Base-by-base conservation (phyloP, 306 rosid genomes). In the Rosa rugosa region DNA sequence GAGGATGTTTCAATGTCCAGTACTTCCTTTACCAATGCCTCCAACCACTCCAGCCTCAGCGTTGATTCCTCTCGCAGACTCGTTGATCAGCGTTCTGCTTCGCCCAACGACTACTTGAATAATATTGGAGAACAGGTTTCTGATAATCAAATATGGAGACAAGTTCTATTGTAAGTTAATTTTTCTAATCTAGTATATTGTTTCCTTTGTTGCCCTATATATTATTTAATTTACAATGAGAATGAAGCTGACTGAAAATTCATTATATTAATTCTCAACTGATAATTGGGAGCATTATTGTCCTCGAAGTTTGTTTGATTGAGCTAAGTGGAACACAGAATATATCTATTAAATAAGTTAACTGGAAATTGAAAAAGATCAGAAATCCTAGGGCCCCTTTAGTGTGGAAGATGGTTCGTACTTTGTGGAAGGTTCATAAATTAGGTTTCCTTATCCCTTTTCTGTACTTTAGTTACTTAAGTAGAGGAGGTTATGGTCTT, bases 141-240 rank as follows among this genome's bases (percentile, higher is more conserved):
- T 1, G 97, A 94, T 77, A 85, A 81, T 75, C 93, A 88, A 5
- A 85, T 92, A 66, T 94, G 99, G 99, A 91, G 72, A 75, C 97
- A 94, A 72, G 88, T 91, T 75, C 80, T 94, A 23, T 72, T 88
- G 99, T 94, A 87, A 88, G 95, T 84, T 62, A 20, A 34, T 42
- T 53, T 9, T 27, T 68, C 23, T 46, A 5, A 23, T 60, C 41
- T 13, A 34, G 18, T 63, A 13, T 27, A 25, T 25, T 1, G 0
- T 11, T 62, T 62, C 14, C 41, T 62, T 62, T 62, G 5, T n/a
- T 53, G 59, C 20, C 3, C 23, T 4, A n/a, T 22, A 57, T 57
- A 25, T 47, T 10, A 10, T 2, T 47, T 11, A 11, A 47, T 22
- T 71, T 45, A 40, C 11, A 62, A 42, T 11, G 7, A n/a, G 8